Base-by-base conservation (phyloP, 140 eudicot species). In the Oenanthe javanica region DNA sequence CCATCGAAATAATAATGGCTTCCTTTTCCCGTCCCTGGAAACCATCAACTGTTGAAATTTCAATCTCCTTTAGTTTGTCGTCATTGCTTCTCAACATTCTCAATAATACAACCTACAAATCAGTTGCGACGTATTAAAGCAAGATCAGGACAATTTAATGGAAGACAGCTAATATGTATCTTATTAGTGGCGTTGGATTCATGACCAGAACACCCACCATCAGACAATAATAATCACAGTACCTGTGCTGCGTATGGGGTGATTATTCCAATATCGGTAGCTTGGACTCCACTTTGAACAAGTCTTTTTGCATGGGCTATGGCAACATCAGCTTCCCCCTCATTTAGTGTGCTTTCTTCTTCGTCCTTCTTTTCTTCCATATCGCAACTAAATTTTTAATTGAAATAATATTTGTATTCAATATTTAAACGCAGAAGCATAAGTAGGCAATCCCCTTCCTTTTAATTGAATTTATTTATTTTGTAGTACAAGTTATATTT, bases 291-390 rank as follows among this genome's bases (percentile, higher is more conserved):
- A 84, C 97, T 91, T 36, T 87, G 87, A 83, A 89, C 84, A 43
- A 95, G 96, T 86, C 97, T 88, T 91, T 80, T 92, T 9, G 99
- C 97, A 86, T 95, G 99, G 81, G 96, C 90, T 25, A 95, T 88
- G 57, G 99, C 93, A 81, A 95, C 97, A 74, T 89, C 92, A 77
- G 99, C 97, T 89, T 95, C 99, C 66, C 99, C 99, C 81, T 95
- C 99, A 63, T 95, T 95, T 76, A 95, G 70, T 14, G 97, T 95
- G 88, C 99, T 95, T 77, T 92, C 99, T 89, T 95, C 99, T 84
- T 90, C 99, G 80, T 95, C 99, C 83, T 92, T 95, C 84, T 95
- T 95, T 86, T 95, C 99, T 79, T 95, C 99, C 99, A 95, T 90
- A 79, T 95, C 97, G 85, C 97, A 95, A 12, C 99, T 95, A 83